Percentiles rank a stretch among this genome's conserved stretches.
Evolutionary conservation across 257 asterid genomes (phyloP).

Genomic region (Nicotiana undulata): DNA sequence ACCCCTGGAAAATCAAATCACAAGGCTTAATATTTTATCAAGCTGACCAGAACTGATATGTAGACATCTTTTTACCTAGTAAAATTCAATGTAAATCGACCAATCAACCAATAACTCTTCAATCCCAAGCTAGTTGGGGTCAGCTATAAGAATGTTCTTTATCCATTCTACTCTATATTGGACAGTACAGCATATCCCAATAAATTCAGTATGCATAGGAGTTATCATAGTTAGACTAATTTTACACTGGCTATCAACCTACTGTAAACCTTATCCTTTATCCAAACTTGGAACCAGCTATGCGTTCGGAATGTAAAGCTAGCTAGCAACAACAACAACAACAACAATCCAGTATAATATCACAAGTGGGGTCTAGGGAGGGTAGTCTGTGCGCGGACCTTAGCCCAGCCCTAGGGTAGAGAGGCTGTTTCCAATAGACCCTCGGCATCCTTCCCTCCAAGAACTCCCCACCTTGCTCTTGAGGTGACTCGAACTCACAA

Average conservation of each 20-base stretch:
- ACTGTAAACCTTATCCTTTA: not conserved
- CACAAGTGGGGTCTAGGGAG: too few species aligned
- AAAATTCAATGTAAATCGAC: not conserved
- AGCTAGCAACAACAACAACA: too few species aligned
- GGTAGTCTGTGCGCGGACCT: too few species aligned
- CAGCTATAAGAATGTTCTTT: not conserved
- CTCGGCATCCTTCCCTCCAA: too few species aligned
- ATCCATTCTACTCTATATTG: not conserved
- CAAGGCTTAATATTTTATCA: not conserved
- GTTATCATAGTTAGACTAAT: not conserved
- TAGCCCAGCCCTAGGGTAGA: too few species aligned
- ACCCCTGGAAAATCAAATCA: conserved; percentile 51
- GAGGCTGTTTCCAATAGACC: too few species aligned
- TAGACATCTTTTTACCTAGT: not conserved
- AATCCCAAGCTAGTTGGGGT: not conserved
- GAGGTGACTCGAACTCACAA: too few species aligned
- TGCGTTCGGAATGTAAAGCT: not conserved
- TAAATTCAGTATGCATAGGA: not conserved
- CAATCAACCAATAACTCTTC: not conserved
- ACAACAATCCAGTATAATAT: too few species aligned
- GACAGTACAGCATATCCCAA: not conserved
- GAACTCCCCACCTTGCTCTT: too few species aligned
- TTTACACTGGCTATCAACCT: not conserved
- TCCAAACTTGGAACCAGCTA: not conserved
- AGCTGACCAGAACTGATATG: not conserved